Conservation (phyloP, 345 rosid genomes). For the Corchorus olitorius region DNA sequence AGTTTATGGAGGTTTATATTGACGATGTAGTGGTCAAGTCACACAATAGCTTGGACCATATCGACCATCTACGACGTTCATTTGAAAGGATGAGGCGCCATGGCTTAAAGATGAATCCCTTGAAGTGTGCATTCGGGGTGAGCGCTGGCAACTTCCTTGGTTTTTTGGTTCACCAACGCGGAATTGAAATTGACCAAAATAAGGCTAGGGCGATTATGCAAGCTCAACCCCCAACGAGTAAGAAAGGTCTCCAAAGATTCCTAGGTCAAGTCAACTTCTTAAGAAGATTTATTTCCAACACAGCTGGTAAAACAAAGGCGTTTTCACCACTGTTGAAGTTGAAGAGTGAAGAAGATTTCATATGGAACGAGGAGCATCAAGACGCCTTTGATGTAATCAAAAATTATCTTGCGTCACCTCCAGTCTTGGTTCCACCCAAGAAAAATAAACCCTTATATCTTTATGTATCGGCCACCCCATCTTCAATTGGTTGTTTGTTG, state of each 20-base stretch:
- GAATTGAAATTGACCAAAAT: background rate
- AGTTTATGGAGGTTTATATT: too few species aligned
- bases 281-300: background rate
- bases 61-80: too few species aligned
- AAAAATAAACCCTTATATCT: background rate
- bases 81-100: background rate
- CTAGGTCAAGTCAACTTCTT: background rate
- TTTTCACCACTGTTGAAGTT: background rate
- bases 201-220: background rate
- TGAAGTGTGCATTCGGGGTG: background rate
- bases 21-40: too few species aligned
- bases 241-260: background rate
- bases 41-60: too few species aligned
- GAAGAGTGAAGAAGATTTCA: background rate
- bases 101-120: background rate
- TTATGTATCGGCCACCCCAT: background rate
- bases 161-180: background rate
- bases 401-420: background rate
- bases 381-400: background rate
- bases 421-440: background rate
- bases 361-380: background rate
- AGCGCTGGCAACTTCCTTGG: background rate
- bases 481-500: too few species aligned
- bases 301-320: background rate
- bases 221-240: background rate